These are phyloP conservation scores for Elsinoe necatrix DNA, from an alignment of 2,329 filamentous ascomycete genomes.

Conservation along the genomic window DNA sequence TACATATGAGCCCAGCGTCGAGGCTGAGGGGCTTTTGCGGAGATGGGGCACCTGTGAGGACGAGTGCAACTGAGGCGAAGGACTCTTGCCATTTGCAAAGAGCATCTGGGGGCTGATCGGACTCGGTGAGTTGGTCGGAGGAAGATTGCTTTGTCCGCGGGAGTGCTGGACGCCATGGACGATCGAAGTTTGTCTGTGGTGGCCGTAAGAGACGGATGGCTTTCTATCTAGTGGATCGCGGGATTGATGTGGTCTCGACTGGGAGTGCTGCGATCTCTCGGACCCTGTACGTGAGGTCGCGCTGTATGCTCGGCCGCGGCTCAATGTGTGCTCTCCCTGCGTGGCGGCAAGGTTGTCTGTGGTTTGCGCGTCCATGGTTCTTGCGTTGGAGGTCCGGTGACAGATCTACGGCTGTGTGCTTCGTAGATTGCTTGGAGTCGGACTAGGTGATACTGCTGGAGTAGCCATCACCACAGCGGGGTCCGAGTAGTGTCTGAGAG, in stretches of 20 bases:
- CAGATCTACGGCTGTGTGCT: neutral
- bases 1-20: conserved; percentile 15
- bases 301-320: conserved; percentile 39
- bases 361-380: conserved; percentile 4
- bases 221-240: conserved; percentile 41
- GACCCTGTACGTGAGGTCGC: conserved; percentile 35
- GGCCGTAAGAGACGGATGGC: conserved; percentile 58
- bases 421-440: neutral
- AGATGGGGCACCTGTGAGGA: conserved; percentile 10
- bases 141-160: conserved; percentile 77
- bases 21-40: conserved; percentile 19
- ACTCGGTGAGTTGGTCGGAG: conserved; percentile 59
- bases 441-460: neutral
- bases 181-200: conserved; percentile 94
- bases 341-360: neutral
- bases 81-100: conserved; percentile 34
- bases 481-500: neutral
- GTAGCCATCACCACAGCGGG: conserved; percentile 5
- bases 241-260: conserved; percentile 32
- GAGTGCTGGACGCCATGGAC: conserved; percentile 93
- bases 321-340: conserved; percentile 29
- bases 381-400: neutral
- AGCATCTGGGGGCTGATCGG: conserved; percentile 84
- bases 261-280: conserved; percentile 33
- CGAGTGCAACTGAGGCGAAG: conserved; percentile 8